These are phyloP conservation scores for Candida tetrigidarum DNA, from an alignment of 1,139 yeast species.

Conservation along the genomic window DNA sequence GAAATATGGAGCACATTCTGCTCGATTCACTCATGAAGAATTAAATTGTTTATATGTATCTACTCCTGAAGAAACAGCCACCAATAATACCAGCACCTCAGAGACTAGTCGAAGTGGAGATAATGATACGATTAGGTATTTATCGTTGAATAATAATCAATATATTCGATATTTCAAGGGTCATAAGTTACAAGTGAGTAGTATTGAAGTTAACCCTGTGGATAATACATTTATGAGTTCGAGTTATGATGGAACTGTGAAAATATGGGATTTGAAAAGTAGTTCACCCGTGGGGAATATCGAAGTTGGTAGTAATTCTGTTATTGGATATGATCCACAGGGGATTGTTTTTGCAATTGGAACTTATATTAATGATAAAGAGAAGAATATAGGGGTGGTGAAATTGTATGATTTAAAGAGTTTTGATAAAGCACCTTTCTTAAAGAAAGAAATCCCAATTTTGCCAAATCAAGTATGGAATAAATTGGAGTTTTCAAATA, in stretches of 20 bases:
- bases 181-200: constrained; percentile 75
- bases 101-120: background rate
- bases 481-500: constrained; percentile 81
- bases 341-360: constrained; percentile 83
- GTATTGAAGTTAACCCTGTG: constrained; percentile 75
- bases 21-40: constrained; percentile 79
- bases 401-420: constrained; percentile 64
- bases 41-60: constrained; percentile 83
- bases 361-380: constrained; percentile 28
- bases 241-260: constrained; percentile 76
- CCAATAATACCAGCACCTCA: constrained; percentile 53
- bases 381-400: constrained; percentile 51
- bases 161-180: constrained; percentile 87
- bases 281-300: constrained; percentile 65
- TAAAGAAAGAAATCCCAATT: constrained; percentile 34
- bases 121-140: constrained; percentile 56
- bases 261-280: constrained; percentile 83
- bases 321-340: constrained; percentile 78
- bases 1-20: constrained; percentile 91
- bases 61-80: constrained; percentile 46
- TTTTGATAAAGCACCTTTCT: constrained; percentile 61
- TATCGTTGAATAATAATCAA: constrained; percentile 77
- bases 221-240: constrained; percentile 71
- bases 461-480: constrained; percentile 51
- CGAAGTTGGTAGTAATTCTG: constrained; percentile 57